A percentile compares a stretch with the other conserved stretches of the same genome.
These are phyloP conservation scores for Begonia peltatifolia DNA, from an alignment of 306 rosid genomes.

Conservation along the genomic window DNA sequence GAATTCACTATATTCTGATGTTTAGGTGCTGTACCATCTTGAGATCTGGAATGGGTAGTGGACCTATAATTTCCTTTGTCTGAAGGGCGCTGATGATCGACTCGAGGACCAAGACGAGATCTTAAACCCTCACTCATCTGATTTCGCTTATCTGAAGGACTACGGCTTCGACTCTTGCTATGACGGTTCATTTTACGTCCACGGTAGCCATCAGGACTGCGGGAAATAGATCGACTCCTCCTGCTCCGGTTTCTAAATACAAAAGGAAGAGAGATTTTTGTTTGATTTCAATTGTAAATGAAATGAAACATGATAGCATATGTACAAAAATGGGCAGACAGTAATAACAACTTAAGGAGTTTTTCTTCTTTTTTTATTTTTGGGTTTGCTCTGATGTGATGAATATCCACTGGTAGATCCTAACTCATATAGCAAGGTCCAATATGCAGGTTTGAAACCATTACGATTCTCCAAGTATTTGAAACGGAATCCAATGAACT, in stretches of 20 bases:
- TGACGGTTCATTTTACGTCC: conserved; percentile 28
- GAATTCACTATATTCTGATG: conserved; percentile 24
- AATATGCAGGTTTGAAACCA: too few relatives aligned
- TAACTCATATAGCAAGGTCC: too few relatives aligned
- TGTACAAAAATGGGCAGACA: not conserved
- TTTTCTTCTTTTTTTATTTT: not conserved
- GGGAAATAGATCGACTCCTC: conserved; percentile 63
- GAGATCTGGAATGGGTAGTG: conserved; percentile 46
- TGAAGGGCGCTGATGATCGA: conserved; percentile 24
- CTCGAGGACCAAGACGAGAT: conserved; percentile 75
- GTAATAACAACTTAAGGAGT: not conserved
- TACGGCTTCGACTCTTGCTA: conserved; percentile 42
- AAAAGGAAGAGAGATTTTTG: not conserved
- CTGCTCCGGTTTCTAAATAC: conserved; percentile 33
- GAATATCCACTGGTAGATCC: too few relatives aligned
- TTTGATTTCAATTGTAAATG: not conserved
- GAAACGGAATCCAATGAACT: too few relatives aligned
- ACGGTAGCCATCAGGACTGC: conserved; percentile 51
- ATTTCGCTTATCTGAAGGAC: conserved; percentile 50
- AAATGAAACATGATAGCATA: not conserved
- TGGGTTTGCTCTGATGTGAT: not conserved
- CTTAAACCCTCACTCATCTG: conserved; percentile 55
- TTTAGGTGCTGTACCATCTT: conserved; percentile 34
- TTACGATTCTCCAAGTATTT: too few relatives aligned
- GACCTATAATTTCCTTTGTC: conserved; percentile 30